Evolutionary conservation across 129 eudicot genomes (phyloP).

Genomic region (Kitagawia praeruptora): DNA sequence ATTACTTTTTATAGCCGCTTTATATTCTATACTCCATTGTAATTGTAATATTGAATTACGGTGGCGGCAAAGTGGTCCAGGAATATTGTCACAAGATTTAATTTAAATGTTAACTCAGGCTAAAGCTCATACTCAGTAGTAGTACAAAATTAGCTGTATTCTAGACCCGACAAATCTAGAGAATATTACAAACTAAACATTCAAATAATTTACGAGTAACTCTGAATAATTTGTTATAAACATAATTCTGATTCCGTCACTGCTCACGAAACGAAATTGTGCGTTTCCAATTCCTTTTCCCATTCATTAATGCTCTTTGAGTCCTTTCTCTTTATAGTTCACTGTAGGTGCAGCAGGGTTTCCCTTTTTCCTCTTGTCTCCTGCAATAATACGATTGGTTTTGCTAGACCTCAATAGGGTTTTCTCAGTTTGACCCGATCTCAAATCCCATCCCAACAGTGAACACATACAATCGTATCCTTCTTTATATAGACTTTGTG

Average conservation of each 20-base stretch:
- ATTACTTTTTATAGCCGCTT: neutral
- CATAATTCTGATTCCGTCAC: too few species aligned
- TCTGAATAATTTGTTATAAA: too few species aligned
- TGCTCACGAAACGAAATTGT: too few species aligned
- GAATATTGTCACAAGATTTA: too few species aligned
- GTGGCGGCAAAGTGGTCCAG: too few species aligned
- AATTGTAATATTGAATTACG: neutral
- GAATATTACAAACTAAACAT: too few species aligned
- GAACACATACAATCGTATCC: neutral
- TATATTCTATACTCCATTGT: neutral
- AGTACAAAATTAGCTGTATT: too few species aligned
- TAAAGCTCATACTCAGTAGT: too few species aligned
- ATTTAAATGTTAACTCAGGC: too few species aligned
- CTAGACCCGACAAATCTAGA: too few species aligned
- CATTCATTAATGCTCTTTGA: slow-evolving; percentile 15
- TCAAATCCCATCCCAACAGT: neutral
- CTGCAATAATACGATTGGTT: slow-evolving; percentile 10
- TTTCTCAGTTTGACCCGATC: slow-evolving; percentile 16
- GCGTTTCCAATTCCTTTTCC: slow-evolving; percentile 8
- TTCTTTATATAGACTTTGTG: neutral
- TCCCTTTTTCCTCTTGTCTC: slow-evolving; percentile 17
- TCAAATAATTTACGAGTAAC: too few species aligned
- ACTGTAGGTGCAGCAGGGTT: slow-evolving; percentile 25
- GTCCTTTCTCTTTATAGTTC: slow-evolving; percentile 5
- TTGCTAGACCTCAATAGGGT: slow-evolving; percentile 24